Evolutionary conservation across 2,329 filamentous ascomycete species (phyloP), one percentile per base, ranked within the genome.

Genomic region (Diaporthe amygdali): DNA sequence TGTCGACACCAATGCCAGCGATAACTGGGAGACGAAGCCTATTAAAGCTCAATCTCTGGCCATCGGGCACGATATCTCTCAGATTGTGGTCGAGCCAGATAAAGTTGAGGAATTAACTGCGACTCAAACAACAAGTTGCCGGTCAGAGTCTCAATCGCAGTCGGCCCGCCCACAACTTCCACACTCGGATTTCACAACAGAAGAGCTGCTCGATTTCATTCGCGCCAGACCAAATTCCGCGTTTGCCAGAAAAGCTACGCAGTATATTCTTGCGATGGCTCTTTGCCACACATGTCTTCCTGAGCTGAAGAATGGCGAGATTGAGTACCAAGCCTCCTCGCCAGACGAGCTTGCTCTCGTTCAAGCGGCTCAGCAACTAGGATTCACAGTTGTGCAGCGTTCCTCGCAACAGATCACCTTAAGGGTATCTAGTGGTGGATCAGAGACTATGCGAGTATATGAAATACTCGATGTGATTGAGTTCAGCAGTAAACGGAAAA

Each of bases 201-300:
- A 85, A 15, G 93, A 97, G 72, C 87, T 98, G 78, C 81, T 97
- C 27, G 90, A 91, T 37, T 97, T 94, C 74, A 92, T 98, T 52
- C 90, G 91, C 67, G 83, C 89, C 55, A 91, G 93, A 70, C 95
- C 95, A 0, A 87, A 93, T 72, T 94, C 94, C 0, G 79, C 90
- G 1, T 97, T 97, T 77, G 90, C 95, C 0, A 89, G 89, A 71
- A 95, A 94, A 77, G 93, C 92, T 1, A 92, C 92, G 72, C 91
- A 97, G 78, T 96, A 97, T 75, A 88, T 98, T 5, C 85, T 98
- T 4, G 93, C 92, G 0, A 88, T 98, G 76, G 94, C 95, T 0
- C 84, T 98, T 1, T 98, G 96, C 75, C 95, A 98, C 79, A 97
- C 95, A 1, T 97, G 95, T 78, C 84, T 97, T 30, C 95, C 96